These are phyloP conservation scores for Handroanthus guayacan DNA, from an alignment of 257 asterid species.

Conservation along the genomic window DNA sequence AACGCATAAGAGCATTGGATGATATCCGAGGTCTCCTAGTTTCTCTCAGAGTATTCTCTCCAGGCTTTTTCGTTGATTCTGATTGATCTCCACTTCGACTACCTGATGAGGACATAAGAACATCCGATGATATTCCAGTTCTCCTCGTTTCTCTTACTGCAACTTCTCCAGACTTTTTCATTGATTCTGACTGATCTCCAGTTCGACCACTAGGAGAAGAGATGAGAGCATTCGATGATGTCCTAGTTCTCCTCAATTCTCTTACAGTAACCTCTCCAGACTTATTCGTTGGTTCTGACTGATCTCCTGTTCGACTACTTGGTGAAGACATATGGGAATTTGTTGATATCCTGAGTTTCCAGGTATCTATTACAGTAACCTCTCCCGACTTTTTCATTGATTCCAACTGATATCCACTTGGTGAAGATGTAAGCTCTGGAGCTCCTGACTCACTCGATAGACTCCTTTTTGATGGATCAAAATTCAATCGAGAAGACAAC, in stretches of 20 bases:
- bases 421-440: slow-evolving; percentile 29
- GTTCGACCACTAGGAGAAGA: too few relatives aligned
- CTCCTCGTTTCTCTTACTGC: too few relatives aligned
- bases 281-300: slow-evolving; percentile 36
- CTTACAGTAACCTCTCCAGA: slow-evolving; percentile 38
- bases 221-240: too few relatives aligned
- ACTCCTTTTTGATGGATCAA: slow-evolving; percentile 44
- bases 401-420: slow-evolving; percentile 38
- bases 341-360: slow-evolving; percentile 11
- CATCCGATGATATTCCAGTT: too few relatives aligned
- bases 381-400: slow-evolving; percentile 40
- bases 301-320: slow-evolving; percentile 29
- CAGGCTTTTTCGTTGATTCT: too few relatives aligned
- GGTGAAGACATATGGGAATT: slow-evolving; percentile 17
- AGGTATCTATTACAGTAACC: slow-evolving; percentile 37
- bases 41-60: too few relatives aligned
- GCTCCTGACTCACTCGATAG: slow-evolving; percentile 40
- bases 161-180: too few relatives aligned
- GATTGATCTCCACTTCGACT: too few relatives aligned
- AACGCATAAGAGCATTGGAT: background rate
- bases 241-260: slow-evolving; percentile 37
- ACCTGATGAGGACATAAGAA: too few relatives aligned
- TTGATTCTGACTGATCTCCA: too few relatives aligned
- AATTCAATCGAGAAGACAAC: slow-evolving; percentile 31
- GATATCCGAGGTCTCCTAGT: too few relatives aligned